Conservation (phyloP, 2,329 filamentous ascomycete genomes). For the Neocatenulostroma microsporum region DNA sequence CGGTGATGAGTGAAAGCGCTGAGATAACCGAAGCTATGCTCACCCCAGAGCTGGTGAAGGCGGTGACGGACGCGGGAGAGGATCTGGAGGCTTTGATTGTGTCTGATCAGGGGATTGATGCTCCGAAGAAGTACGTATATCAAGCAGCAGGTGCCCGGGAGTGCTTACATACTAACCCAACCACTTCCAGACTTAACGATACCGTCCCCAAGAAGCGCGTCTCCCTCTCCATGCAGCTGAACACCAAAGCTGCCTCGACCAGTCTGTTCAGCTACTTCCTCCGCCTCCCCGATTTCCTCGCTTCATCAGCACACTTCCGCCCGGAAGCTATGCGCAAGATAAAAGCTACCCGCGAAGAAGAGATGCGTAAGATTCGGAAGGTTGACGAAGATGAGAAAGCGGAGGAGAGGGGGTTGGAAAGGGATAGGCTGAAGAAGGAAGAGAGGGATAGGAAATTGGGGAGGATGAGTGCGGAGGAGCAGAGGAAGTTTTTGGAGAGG, state of each 20-base stretch:
- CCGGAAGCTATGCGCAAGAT: slow-evolving; percentile 81
- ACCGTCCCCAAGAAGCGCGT: slow-evolving; percentile 78
- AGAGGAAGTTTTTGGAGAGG: slow-evolving; percentile 58
- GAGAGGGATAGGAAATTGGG: slow-evolving; percentile 65
- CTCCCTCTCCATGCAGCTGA: slow-evolving; percentile 62
- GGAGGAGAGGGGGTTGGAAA: slow-evolving; percentile 49
- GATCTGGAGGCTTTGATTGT: slow-evolving; percentile 80
- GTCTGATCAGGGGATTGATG: slow-evolving; percentile 80
- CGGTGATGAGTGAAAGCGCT: slow-evolving; percentile 93
- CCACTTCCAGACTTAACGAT: slow-evolving; percentile 64
- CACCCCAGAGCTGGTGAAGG: slow-evolving; percentile 77
- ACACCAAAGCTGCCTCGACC: slow-evolving; percentile 50
- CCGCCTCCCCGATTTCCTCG: slow-evolving; percentile 75
- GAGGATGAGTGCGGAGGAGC: slow-evolving; percentile 55
- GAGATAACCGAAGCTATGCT: slow-evolving; percentile 85
- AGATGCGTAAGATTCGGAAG: slow-evolving; percentile 71
- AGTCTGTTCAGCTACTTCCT: slow-evolving; percentile 72
- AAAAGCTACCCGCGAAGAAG: slow-evolving; percentile 68
- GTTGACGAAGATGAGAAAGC: slow-evolving; percentile 63
- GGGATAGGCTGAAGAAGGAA: slow-evolving; percentile 65
- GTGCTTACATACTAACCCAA: slow-evolving; percentile 3
- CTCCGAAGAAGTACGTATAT: slow-evolving; percentile 76
- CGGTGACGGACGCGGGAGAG: slow-evolving; percentile 69
- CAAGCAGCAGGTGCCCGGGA: no score
- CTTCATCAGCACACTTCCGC: slow-evolving; percentile 71